Percentiles rank a stretch among this genome's conserved stretches.
Evolutionary conservation across 2,329 filamentous ascomycete species (phyloP).

Genomic region (Dactylellina haptotyla): DNA sequence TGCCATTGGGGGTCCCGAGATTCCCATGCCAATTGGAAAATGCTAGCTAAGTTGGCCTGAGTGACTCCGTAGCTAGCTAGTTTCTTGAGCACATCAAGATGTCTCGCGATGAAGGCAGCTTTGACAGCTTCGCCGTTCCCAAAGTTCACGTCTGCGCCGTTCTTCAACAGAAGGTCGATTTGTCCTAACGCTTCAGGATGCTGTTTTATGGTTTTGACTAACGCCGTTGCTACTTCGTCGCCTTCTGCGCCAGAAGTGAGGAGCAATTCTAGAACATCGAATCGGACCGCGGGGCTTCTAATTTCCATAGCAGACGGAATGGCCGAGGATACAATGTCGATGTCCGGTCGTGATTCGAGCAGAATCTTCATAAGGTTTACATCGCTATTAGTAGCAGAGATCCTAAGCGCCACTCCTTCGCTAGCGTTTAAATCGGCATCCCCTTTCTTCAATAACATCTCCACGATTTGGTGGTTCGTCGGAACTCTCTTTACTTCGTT

Average conservation of each 20-base stretch:
- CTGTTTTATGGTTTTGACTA: constrained; percentile 40
- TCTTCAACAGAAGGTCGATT: constrained; percentile 29
- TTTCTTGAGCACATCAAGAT: constrained; percentile 36
- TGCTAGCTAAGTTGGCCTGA: constrained; percentile 17
- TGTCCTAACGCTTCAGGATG: constrained; percentile 48
- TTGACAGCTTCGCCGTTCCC: constrained; percentile 32
- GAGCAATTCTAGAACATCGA: constrained; percentile 34
- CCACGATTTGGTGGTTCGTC: constrained; percentile 21
- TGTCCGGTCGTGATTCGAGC: constrained; percentile 20
- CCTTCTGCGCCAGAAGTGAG: constrained; percentile 41
- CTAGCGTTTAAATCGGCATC: constrained; percentile 20
- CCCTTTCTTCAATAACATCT: constrained; percentile 27
- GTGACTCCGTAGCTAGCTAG: constrained; percentile 9
- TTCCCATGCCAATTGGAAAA: constrained; percentile 45
- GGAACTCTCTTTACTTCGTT: constrained; percentile 36
- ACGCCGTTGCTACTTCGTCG: constrained; percentile 40
- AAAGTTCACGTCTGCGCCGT: constrained; percentile 47
- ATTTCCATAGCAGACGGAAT: constrained; percentile 42
- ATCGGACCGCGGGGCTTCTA: constrained; percentile 19
- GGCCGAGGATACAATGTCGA: constrained; percentile 26
- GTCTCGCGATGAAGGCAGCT: constrained; percentile 36
- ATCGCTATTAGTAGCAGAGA: constrained; percentile 26
- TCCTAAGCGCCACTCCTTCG: constrained; percentile 36
- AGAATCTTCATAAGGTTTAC: constrained; percentile 29
- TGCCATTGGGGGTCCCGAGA: constrained; percentile 38